Evolutionary conservation across 2,329 filamentous ascomycete species (phyloP).

Genomic region (Orbilia oligospora): DNA sequence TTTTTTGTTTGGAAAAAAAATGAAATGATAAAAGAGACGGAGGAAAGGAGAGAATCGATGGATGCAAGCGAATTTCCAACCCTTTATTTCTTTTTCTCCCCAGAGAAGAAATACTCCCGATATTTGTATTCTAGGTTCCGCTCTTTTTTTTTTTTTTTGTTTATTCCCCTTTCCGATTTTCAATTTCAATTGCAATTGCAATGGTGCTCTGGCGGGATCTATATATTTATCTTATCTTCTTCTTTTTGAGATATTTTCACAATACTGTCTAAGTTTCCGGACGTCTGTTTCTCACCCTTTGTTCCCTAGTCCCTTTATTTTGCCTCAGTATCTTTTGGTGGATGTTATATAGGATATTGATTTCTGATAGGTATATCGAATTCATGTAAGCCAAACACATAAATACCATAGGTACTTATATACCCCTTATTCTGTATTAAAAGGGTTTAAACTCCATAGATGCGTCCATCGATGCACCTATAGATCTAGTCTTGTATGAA

Average conservation of each 20-base stretch:
- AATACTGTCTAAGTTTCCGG: slow-evolving; percentile 12
- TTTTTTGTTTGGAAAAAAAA: slow-evolving; percentile 26
- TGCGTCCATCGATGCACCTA: too few species aligned
- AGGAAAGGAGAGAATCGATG: slow-evolving; percentile 7
- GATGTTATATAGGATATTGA: background rate
- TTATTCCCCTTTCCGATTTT: background rate
- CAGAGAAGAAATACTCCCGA: background rate
- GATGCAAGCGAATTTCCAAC: slow-evolving; percentile 12
- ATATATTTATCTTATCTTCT: slow-evolving; percentile 40
- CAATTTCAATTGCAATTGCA: slow-evolving; percentile 1
- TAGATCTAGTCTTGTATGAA: too few species aligned
- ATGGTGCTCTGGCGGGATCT: slow-evolving; percentile 35
- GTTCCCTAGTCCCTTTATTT: background rate
- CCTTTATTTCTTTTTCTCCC: background rate
- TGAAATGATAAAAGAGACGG: slow-evolving; percentile 1
- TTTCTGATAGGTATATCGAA: slow-evolving; percentile 1
- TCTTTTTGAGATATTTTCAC: too few species aligned
- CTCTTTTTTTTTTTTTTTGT: slow-evolving; percentile 19
- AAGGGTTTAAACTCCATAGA: too few species aligned
- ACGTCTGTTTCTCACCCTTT: background rate
- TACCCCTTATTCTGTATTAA: too few species aligned
- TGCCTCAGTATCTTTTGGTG: background rate
- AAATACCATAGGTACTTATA: too few species aligned
- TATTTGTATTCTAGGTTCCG: slow-evolving; percentile 48
- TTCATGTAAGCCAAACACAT: background rate